phyloP scores from a whole-genome alignment of 352 stramenopile genomes.

The Phytophthora cajani region DNA sequence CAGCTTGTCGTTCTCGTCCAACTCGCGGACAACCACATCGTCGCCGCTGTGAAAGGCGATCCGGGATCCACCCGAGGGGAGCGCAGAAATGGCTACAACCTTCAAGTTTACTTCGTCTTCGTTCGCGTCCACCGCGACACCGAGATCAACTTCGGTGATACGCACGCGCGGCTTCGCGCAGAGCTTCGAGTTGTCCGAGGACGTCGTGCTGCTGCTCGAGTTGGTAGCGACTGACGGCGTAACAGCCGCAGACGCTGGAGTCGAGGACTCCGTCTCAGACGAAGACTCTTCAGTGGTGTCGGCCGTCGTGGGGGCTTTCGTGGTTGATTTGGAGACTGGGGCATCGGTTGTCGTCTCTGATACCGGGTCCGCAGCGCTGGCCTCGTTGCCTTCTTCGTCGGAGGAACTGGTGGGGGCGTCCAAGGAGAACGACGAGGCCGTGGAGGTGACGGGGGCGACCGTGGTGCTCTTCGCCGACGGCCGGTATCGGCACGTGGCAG shows the following conservation, averaged over 20 bases:
- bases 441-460: neutral
- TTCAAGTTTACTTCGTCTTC: conserved; percentile 19
- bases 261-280: neutral
- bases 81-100: conserved; percentile 16
- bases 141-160: conserved; percentile 17
- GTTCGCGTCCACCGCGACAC: conserved; percentile 13
- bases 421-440: conserved; percentile 8
- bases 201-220: conserved; percentile 14
- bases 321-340: neutral
- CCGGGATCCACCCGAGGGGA: conserved; percentile 10
- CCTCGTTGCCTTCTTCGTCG: neutral
- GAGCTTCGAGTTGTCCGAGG: conserved; percentile 11
- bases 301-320: neutral
- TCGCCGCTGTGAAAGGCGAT: conserved; percentile 21
- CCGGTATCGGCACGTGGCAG: conserved; percentile 4
- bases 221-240: conserved; percentile 13
- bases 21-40: conserved; percentile 9
- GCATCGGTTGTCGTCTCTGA: neutral
- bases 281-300: conserved; percentile 4
- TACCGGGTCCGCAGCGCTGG: neutral
- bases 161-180: conserved; percentile 15
- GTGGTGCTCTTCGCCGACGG: neutral
- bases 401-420: conserved; percentile 1
- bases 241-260: neutral
- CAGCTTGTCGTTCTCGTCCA: conserved; percentile 38